Conservation (phyloP, 2,329 filamentous ascomycete species). For the Eutypa lata region DNA sequence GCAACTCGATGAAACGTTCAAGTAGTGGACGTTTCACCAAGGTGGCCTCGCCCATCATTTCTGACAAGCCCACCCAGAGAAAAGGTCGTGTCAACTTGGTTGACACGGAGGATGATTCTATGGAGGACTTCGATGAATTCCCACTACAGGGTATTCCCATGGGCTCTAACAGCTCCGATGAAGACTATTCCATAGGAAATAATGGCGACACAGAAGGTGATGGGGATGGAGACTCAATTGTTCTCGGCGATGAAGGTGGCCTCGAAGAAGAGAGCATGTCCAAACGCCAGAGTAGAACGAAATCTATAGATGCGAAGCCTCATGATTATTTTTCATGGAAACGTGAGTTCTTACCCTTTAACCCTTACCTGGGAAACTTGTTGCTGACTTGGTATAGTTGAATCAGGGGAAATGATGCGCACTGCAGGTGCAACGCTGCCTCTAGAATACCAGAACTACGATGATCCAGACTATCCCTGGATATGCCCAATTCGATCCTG, state of each 20-base stretch:
- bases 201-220: no score
- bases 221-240: no score
- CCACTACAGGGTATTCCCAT: not conserved
- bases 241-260: not conserved
- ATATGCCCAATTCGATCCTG: conserved; percentile 38
- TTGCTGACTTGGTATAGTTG: conserved; percentile 2
- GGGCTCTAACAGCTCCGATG: not conserved
- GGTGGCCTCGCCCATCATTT: no score
- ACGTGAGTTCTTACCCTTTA: not conserved
- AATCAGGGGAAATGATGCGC: conserved; percentile 5
- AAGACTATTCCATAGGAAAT: not conserved
- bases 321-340: not conserved
- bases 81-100: no score
- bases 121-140: not conserved
- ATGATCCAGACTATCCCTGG: conserved; percentile 20
- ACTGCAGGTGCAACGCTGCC: conserved; percentile 31
- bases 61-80: no score
- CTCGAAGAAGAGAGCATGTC: not conserved
- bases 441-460: conserved; percentile 25
- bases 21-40: no score
- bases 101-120: no score
- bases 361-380: not conserved
- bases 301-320: not conserved
- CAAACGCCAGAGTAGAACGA: not conserved
- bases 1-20: no score